phyloP scores from a whole-genome alignment of 148 eudicot species.

The Hydrangea macrophylla region DNA sequence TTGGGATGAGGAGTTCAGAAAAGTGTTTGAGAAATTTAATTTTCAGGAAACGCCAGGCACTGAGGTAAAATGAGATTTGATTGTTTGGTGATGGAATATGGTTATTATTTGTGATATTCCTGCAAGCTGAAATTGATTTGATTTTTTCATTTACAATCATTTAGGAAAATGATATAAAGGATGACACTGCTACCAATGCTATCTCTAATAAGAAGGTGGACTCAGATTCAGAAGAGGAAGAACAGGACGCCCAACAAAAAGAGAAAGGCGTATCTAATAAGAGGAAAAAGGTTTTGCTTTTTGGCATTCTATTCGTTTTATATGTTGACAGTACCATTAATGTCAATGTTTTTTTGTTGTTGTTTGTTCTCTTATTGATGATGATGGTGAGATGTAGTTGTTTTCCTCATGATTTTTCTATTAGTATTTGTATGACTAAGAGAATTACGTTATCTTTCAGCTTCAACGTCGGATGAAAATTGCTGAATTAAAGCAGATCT shows the following conservation, averaged over 20 bases:
- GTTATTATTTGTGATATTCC: no score
- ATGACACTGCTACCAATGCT: slow-evolving; percentile 51
- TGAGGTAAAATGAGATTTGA: slow-evolving; percentile 42
- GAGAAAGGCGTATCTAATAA: slow-evolving; percentile 88
- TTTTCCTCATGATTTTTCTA: no score
- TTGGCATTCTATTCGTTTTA: background rate
- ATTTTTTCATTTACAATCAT: background rate
- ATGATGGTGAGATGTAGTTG: no score
- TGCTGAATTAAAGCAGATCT: no score
- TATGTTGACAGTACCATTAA: no score
- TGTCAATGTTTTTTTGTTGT: no score
- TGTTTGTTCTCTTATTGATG: no score
- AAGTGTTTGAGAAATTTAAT: slow-evolving; percentile 73
- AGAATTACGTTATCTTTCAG: no score
- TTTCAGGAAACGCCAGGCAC: slow-evolving; percentile 49
- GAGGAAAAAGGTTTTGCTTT: slow-evolving; percentile 74
- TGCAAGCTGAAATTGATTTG: no score
- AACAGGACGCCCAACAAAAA: slow-evolving; percentile 67
- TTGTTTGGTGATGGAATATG: no score
- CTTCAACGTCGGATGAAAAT: no score
- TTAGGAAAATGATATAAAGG: slow-evolving; percentile 73
- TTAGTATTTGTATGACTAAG: no score
- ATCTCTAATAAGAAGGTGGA: slow-evolving; percentile 67
- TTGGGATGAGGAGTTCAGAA: slow-evolving; percentile 61
- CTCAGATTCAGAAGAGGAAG: slow-evolving; percentile 97